Evolutionary conservation across 148 eudicot species (phyloP).

Genomic region (Cornus florida): DNA sequence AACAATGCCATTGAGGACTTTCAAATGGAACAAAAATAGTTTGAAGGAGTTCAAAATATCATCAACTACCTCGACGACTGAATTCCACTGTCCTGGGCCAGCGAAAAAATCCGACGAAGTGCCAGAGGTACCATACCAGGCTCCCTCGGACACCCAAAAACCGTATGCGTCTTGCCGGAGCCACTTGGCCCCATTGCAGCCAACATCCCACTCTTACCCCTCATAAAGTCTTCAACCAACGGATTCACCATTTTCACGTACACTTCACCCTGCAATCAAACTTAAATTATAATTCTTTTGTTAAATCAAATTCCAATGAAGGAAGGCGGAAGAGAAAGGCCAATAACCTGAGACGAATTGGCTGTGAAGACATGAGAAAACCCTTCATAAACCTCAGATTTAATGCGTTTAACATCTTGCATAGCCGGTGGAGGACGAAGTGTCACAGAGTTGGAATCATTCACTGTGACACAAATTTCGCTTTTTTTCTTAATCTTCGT

Average conservation of each 20-base stretch:
- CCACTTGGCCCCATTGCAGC: slow-evolving; percentile 96
- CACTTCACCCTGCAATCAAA: slow-evolving; percentile 55
- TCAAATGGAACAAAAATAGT: neutral
- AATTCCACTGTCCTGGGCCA: slow-evolving; percentile 12
- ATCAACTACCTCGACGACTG: slow-evolving; percentile 35
- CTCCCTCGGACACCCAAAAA: slow-evolving; percentile 70
- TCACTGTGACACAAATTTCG: slow-evolving; percentile 43
- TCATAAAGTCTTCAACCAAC: slow-evolving; percentile 65
- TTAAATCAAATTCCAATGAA: neutral
- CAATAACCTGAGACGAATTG: slow-evolving; percentile 63
- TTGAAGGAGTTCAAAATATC: neutral
- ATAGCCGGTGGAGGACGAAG: slow-evolving; percentile 42
- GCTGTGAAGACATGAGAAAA: slow-evolving; percentile 60
- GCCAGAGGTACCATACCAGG: slow-evolving; percentile 95
- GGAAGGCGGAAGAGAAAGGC: neutral
- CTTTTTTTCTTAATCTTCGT: slow-evolving; percentile 16
- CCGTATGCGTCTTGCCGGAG: slow-evolving; percentile 89
- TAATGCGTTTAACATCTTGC: slow-evolving; percentile 40
- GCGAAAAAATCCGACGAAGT: slow-evolving; percentile 49
- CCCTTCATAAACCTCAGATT: slow-evolving; percentile 67
- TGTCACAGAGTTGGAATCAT: slow-evolving; percentile 55
- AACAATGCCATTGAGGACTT: neutral
- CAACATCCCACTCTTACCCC: slow-evolving; percentile 73
- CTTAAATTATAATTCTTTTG: neutral
- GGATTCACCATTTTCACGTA: slow-evolving; percentile 69